Evolutionary conservation across 177 flowering plant genomes (phyloP), one percentile per base, ranked within the genome.

Genomic region (Vitis hybrid): DNA sequence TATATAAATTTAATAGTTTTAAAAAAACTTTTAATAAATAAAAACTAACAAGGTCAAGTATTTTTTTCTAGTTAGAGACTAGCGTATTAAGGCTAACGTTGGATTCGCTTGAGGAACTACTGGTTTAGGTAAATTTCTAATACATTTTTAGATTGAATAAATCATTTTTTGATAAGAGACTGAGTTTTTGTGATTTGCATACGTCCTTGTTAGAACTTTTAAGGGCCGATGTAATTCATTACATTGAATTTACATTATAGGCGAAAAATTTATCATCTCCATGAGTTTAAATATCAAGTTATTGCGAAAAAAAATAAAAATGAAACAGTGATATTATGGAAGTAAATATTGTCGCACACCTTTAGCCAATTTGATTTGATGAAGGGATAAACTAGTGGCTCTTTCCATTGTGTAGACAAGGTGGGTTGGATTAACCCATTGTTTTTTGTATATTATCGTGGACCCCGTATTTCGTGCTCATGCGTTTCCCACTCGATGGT

Each of bases 71-170:
- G 66, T 64, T 73, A 66, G 64, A 72, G 74, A 79, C 70, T 70
- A 79, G 64, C 62, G 33, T 73, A 74, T 75, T 72, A 76, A 72
- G 72, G 76, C 66, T 78, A 68, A 64, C 20, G 67, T 74, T 73
- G 66, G 75, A 67, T 78, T 63, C 9, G 58, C 77, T 65, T 51
- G 39, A 75, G 62, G 67, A 19, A 33, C 45, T 56, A 69, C 70
- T 31, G 13, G 62, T 74, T 74, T 69, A 60, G 56, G 51, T 58
- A 51, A 49, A 64, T 66, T 61, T 61, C 62, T 66, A 61, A 66
- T 60, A 45, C 51, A 31, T 66, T 60, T 70, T 53, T 33, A 55
- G 2, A 74, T 66, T 10, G 56, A 59, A 58, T 16, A 57, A 56
- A 1, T 56, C 26, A 67, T 12, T 48, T 7, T 56, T 56, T 15